Evolutionary conservation across 805 yeast species (phyloP), one percentile per base, ranked within the genome.

Genomic region (Kluyveromyces dobzhanskii): DNA sequence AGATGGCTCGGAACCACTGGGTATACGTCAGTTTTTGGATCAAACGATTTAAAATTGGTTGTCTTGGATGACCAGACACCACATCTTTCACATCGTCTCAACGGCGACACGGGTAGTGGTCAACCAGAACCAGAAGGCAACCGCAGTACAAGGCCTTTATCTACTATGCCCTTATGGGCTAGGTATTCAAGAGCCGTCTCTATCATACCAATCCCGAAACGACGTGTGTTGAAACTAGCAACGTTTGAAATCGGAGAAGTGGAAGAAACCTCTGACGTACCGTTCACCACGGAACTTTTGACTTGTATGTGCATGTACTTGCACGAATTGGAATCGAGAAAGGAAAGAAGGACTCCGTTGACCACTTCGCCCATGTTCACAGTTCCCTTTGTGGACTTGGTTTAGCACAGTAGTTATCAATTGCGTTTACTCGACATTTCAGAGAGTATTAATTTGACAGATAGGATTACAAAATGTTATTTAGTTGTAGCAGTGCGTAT

Each of bases 1-100:
- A 53, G 67, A 43, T 66, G 71, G 71, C 47, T 55, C 14, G 71
- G 71, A 1, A 59, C 65, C 4, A 58, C 69, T 1, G 58, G 62
- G 4, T 49, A 61, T 36, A 51, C 63, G 2, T 55, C 67, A 0
- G 54, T 57, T 1, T 56, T 57, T 36, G 66, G 67, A 1, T 52
- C 66, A 3, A 56, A 57, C 8, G 53, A 48, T 33, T 55, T 66
- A 40, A 61, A 62, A 31, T 45, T 65, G 6, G 33, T 62, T 17
- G 53, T 62, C 0, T 39, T 66, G 5, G 62, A 57, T 37, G 64
- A 64, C 35, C 49, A 51, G 7, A 50, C 53, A 38, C 61, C 67
- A 2, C 57, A 63, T 2, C 46, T 21, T 6, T 21, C 24, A 21
- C 9, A 6, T 6, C 24, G 24, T 21, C 24, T 21, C 24, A 21